Base-by-base conservation (phyloP, 208 protist species). In the Crithidia sp. region DNA sequence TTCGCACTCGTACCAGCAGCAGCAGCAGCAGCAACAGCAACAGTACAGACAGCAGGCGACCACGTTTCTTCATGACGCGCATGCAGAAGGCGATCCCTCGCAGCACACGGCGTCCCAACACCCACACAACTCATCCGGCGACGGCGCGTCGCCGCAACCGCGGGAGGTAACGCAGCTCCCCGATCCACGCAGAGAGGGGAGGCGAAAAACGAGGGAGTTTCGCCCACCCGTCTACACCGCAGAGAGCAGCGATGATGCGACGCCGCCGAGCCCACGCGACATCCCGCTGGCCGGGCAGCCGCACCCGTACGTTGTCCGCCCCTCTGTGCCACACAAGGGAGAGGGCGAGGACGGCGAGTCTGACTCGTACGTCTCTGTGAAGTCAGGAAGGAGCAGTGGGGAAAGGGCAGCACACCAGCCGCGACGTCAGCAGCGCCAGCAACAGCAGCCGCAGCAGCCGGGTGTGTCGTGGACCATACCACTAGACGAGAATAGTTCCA, bases 391-490 rank as follows among this genome's bases (percentile, higher is more conserved):
- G 7, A 55, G 49, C 13, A 36, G 28, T 9, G 13, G 12, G 7
- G 45, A 45, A 2, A 28, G 47, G n/a, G 45, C 2, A 4, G 14
- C 41, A 9, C 36, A 43, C 2, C 44, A 53, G 8, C 41, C 7
- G 45, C 36, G 4, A 37, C 49, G 49, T 10, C 36, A 5, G 36
- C 55, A 13, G n/a, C 40, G 37, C 3, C 53, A 60, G 39, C 52
- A 50, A 43, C 54, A 40, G 49, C 50, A 67, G 1, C 61, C 44
- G 53, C 43, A 36, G 64, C 56, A 37, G 43, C 65, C 56, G 7
- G 65, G 55, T 2, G 43, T 61, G 41, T 66, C 72, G 72, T 77
- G 72, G 72, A 77, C 72, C 12, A 43, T 77, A 3, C 72, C 72
- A 14, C 65, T 77, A 12, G 67, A 71, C 36, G 54, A 41, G 44